Percentiles rank a stretch among this genome's conserved stretches.
These are phyloP conservation scores for Phytophthora cajani DNA, from an alignment of 352 stramenopile species.

Conservation along the genomic window DNA sequence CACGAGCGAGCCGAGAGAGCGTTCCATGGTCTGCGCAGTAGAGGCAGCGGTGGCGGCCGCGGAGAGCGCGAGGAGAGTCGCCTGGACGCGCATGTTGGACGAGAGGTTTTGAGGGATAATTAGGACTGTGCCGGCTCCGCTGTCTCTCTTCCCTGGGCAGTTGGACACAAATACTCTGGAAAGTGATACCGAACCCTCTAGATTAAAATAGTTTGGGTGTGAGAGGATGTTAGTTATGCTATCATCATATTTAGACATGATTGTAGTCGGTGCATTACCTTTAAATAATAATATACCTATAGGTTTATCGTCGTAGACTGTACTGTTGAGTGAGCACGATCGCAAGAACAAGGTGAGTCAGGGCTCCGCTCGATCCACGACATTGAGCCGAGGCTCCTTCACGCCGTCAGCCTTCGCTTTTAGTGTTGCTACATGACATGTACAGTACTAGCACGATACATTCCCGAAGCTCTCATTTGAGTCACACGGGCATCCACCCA, in stretches of 20 bases:
- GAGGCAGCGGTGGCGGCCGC: slow-evolving; percentile 4
- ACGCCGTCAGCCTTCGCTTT: background rate
- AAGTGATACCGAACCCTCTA: background rate
- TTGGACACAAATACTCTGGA: background rate
- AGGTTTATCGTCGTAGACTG: background rate
- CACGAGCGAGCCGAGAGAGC: slow-evolving; percentile 61
- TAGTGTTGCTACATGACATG: background rate
- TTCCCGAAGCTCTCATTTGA: background rate
- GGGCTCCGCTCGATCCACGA: too few species aligned
- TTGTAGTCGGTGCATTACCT: too few species aligned
- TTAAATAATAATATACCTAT: background rate
- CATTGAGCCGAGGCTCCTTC: background rate
- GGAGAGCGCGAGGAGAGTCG: slow-evolving; percentile 32
- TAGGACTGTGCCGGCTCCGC: slow-evolving; percentile 2
- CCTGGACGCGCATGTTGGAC: slow-evolving; percentile 23
- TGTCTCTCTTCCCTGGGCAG: slow-evolving; percentile 27
- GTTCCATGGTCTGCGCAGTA: slow-evolving; percentile 13
- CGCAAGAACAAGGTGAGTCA: background rate
- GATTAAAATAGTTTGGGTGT: background rate
- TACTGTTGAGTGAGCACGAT: background rate
- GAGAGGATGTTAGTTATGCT: background rate
- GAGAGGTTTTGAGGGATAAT: background rate
- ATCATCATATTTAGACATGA: too few species aligned
- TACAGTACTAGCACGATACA: background rate
- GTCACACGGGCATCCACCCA: slow-evolving; percentile 5